Evolutionary conservation across 768 basidiomycete genomes (phyloP), one percentile per base, ranked within the genome.

Genomic region (Amanita exitialis): DNA sequence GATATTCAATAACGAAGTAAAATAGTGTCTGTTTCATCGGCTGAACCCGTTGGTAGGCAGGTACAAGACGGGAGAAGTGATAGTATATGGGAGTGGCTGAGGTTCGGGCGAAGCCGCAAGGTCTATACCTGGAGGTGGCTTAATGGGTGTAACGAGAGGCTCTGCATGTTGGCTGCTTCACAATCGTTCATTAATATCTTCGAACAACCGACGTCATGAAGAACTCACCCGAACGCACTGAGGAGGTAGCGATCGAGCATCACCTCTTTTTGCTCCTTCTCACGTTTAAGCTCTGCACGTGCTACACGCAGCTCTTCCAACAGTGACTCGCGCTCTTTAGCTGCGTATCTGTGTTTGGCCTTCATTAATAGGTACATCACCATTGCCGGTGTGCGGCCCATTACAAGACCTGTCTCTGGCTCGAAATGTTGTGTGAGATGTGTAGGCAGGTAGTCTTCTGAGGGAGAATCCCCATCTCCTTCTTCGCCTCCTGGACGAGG

Each of bases 311-410:
- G 66, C 62, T 93, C 86, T 55, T 82, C 78, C 27, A 76, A 66
- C 35, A 93, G 68, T 28, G 70, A 68, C 28, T 79, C 79, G 54
- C 89, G 82, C 59, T 87, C 80, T 52, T 84, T 76, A 27, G 83
- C 54, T 12, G 79, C 81, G 60, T 82, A 86, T 45, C 69, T 70
- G 62, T 84, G 75, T 60, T 90, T 91, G 5, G 92, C 90, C 60
- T 93, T 88, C 72, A 77, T 74, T 54, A 68, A 74, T 55, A 68
- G 71, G 63, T 93, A 94, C 72, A 80, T 81, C 32, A 81, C 78
- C 70, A 83, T 79, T 27, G 72, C 67, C 0, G 79, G 83, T n/a
- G 80, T 67, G n/a, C 83, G 76, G 1, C 86, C 87, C 58, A 78
- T 63, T 3, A 89, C 76, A n/a, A 78, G 65, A 1, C 81, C 79